Evolutionary conservation across 495 filamentous ascomycete genomes (phyloP).

Genomic region (Tuber melanosporum): DNA sequence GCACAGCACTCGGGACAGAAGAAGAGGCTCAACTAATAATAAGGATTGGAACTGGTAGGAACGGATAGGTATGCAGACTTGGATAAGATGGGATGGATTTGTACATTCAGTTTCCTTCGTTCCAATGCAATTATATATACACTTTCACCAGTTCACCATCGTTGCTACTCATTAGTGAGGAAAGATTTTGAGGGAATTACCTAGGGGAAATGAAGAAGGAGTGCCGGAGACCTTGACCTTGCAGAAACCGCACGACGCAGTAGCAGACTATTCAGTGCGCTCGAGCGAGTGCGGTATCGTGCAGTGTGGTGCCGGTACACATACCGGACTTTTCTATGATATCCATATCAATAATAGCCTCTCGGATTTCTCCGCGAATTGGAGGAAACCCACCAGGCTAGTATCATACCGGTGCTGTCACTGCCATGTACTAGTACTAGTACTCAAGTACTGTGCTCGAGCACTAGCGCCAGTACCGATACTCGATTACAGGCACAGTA

Average conservation of each 20-base stretch:
- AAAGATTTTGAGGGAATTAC: not conserved
- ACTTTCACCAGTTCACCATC: not conserved
- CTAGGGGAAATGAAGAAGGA: not conserved
- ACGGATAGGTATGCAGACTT: not conserved
- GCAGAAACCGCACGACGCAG: not conserved
- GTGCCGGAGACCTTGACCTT: not conserved
- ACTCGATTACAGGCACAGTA: not conserved
- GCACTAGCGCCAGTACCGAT: not conserved
- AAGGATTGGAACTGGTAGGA: not conserved
- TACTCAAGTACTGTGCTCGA: too few relatives aligned
- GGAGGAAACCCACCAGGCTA: not conserved
- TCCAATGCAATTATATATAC: not conserved
- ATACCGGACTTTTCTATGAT: not conserved
- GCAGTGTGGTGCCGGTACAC: not conserved
- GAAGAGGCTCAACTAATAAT: not conserved
- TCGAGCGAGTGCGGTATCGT: not conserved
- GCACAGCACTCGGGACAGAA: not conserved
- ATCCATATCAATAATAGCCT: not conserved
- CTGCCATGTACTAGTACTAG: too few relatives aligned
- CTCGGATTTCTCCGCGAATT: constrained; percentile 3
- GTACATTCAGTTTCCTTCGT: not conserved
- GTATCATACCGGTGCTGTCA: too few relatives aligned
- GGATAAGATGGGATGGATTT: not conserved
- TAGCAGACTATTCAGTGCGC: not conserved
- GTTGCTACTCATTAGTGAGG: not conserved